Evolutionary conservation across 768 basidiomycete genomes (phyloP), one percentile per base, ranked within the genome.

Genomic region (Mycena galericulata): DNA sequence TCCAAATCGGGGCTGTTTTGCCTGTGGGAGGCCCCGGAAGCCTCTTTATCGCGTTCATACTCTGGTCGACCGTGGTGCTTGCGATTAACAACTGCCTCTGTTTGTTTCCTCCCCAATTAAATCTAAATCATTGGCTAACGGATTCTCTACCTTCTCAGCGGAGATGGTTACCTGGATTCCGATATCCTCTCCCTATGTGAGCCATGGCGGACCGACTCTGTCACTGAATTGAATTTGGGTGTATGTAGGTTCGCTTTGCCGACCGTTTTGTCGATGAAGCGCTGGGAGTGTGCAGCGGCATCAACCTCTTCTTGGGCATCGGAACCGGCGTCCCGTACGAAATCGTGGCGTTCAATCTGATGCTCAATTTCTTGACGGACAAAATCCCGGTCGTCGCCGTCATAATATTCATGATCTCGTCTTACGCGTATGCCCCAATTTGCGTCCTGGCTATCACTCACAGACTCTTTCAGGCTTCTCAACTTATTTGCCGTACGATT

Each of bases 111-210:
- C 43, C 55, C 49, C 73, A 75, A 76, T 27, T 74, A 81, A 62
- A 80, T 81, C 43, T 26, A 29, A 27, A 59, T 78, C 80, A 8
- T 66, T 84, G 7, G 34, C 26, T 34, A 2, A 65, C n/a, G n/a
- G n/a, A n/a, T n/a, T 20, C 10, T 3, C 22, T 14, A 32, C 4
- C 5, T 15, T 36, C 15, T 17, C 62, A 86, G 92, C 90, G 34
- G 93, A 94, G 78, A 93, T 94, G 92, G 91, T 92, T 20, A 87
- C 90, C 17, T 90, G 88, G 80, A 91, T 92, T 14, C 92, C 92
- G 7, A 89, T 93, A 66, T 88, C 91, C 11, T 92, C 92, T 11
- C 89, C 91, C 2, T 93, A 69, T 38, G 84, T 76, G 8, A 6
- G 14, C 34, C 34, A 7, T 36, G n/a, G n/a, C n/a, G n/a, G n/a